Conservation (phyloP, 805 yeast genomes). For the Candida succiphila region DNA sequence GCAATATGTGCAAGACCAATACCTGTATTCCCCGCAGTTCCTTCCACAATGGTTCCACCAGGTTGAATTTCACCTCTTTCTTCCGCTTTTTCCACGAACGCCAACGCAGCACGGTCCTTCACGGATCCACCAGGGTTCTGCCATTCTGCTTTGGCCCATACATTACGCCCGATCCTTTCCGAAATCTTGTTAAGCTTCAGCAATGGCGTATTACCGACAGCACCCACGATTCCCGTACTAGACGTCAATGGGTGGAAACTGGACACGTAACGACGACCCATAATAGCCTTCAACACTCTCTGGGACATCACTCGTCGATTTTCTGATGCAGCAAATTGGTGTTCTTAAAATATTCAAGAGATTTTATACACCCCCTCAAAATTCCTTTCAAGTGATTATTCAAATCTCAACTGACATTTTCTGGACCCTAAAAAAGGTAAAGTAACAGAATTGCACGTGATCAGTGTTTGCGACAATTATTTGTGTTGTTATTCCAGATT, state of each 20-base stretch:
- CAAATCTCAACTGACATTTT: too few relatives aligned
- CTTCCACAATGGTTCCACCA: constrained; percentile 86
- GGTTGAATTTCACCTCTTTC: constrained; percentile 47
- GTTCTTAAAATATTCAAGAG: too few relatives aligned
- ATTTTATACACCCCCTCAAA: too few relatives aligned
- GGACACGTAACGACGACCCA: too few relatives aligned
- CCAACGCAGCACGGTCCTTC: constrained; percentile 84
- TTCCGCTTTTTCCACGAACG: constrained; percentile 72
- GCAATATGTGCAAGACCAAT: constrained; percentile 80
- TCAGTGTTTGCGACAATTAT: too few relatives aligned
- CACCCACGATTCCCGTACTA: constrained; percentile 61
- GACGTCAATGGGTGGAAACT: constrained; percentile 62
- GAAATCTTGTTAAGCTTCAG: constrained; percentile 50
- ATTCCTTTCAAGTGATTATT: too few relatives aligned
- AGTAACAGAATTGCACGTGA: too few relatives aligned
- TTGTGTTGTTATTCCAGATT: too few relatives aligned
- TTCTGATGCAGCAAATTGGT: too few relatives aligned
- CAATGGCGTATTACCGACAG: constrained; percentile 91
- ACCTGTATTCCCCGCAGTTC: constrained; percentile 96
- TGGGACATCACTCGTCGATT: too few relatives aligned
- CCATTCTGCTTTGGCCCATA: constrained; percentile 86
- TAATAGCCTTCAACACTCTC: too few relatives aligned
- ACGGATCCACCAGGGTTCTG: constrained; percentile 94
- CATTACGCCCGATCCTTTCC: constrained; percentile 52
- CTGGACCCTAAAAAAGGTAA: too few relatives aligned